Conservation (phyloP, 139 green algal species). For the Chlorokybus atmophyticus region DNA sequence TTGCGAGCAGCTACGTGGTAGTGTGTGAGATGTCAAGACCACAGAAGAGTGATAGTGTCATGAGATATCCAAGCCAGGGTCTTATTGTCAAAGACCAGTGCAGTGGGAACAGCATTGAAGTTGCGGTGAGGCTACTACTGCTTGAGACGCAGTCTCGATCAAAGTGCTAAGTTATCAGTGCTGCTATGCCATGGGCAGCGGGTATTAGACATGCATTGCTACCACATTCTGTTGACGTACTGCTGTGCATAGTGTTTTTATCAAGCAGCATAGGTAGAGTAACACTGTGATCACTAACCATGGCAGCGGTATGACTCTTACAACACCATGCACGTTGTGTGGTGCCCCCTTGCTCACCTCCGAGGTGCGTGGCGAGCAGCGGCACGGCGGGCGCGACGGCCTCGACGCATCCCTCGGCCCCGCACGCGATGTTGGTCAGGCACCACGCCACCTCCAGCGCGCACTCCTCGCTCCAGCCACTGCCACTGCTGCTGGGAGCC, state of each 20-base stretch:
- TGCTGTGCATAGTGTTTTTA: background rate
- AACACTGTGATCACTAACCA: background rate
- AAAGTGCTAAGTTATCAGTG: too few species aligned
- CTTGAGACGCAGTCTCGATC: too few species aligned
- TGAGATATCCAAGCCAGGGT: too few species aligned
- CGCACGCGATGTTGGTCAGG: slow-evolving; percentile 21
- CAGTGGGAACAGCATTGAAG: too few species aligned
- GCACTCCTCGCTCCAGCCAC: slow-evolving; percentile 1
- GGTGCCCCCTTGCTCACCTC: background rate
- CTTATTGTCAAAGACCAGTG: too few species aligned
- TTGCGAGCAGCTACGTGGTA: too few species aligned
- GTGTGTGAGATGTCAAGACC: background rate
- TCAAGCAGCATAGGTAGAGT: background rate
- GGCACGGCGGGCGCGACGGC: background rate
- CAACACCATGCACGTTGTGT: background rate
- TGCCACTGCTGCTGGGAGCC: background rate
- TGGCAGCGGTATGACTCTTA: background rate
- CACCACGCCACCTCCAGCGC: slow-evolving; percentile 24
- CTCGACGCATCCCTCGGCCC: background rate
- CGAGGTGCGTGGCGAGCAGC: slow-evolving; percentile 11
- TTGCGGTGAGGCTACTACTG: too few species aligned
- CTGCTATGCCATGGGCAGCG: background rate
- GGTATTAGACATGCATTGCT: background rate
- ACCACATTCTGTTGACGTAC: background rate
- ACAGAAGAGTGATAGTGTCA: background rate